Conservation (phyloP, 192 early-diverging fungal species). For the Gonapodya sp. region DNA sequence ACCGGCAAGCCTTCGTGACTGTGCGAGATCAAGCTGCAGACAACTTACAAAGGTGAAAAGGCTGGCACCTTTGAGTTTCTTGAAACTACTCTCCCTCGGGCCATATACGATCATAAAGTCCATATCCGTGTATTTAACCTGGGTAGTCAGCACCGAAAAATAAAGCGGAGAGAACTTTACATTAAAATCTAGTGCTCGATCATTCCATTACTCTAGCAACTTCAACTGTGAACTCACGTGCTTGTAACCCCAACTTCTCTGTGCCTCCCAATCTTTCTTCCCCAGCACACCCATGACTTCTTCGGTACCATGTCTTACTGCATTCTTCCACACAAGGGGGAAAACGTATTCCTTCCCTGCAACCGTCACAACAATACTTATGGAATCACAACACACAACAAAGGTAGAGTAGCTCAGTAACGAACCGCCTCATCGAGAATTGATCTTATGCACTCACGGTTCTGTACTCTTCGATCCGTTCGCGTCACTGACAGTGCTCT, state of each 20-base stretch:
- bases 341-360: background rate
- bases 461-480: too few relatives aligned
- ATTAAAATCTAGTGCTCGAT: background rate
- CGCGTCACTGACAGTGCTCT: too few relatives aligned
- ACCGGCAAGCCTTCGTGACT: too few relatives aligned
- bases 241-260: background rate
- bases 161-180: too few relatives aligned
- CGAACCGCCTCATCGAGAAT: too few relatives aligned
- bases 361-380: too few relatives aligned
- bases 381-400: too few relatives aligned
- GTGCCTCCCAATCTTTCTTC: background rate
- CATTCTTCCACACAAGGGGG: background rate
- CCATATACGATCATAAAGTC: background rate
- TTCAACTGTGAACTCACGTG: background rate
- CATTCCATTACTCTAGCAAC: background rate
- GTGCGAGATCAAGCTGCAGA: too few relatives aligned
- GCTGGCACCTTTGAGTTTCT: background rate
- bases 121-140: background rate
- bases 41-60: background rate
- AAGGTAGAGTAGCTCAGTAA: too few relatives aligned
- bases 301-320: background rate
- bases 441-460: too few relatives aligned
- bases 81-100: background rate
- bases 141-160: background rate
- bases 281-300: background rate